Conservation (phyloP, 2,329 filamentous ascomycete species). For the Exophiala xenobiotica region DNA sequence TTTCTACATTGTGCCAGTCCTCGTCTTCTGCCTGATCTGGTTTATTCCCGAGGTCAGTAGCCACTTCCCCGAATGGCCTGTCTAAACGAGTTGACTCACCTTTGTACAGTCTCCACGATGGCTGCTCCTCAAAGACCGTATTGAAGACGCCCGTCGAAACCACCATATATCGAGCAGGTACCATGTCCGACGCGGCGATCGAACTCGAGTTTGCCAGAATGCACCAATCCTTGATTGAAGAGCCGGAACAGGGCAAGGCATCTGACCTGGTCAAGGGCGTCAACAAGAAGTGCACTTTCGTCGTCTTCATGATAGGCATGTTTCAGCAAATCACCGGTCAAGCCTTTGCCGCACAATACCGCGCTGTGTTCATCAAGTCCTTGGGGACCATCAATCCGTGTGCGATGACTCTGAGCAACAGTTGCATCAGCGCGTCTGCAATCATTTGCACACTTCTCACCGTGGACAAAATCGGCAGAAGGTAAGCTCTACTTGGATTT, state of each 20-base stretch:
- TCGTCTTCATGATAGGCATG: constrained; percentile 30
- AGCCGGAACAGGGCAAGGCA: constrained; percentile 27
- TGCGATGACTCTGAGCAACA: constrained; percentile 23
- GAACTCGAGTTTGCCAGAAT: constrained; percentile 33
- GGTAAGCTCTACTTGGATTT: constrained; percentile 1
- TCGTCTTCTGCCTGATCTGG: constrained; percentile 44
- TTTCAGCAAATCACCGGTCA: constrained; percentile 32
- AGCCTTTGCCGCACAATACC: constrained; percentile 28
- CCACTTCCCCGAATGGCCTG: too few relatives aligned
- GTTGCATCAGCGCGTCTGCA: background rate
- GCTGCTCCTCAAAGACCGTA: constrained; percentile 64
- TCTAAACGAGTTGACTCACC: too few relatives aligned
- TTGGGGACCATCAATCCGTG: constrained; percentile 30
- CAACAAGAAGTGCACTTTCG: constrained; percentile 30
- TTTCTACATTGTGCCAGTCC: constrained; percentile 28
- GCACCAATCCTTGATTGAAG: constrained; percentile 17
- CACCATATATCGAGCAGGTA: constrained; percentile 56
- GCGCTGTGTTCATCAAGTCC: constrained; percentile 30
- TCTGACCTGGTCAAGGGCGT: constrained; percentile 25
- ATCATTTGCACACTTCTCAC: background rate
- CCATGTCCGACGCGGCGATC: constrained; percentile 29
- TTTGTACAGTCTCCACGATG: constrained; percentile 51
- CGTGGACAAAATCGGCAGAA: constrained; percentile 3
- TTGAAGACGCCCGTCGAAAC: constrained; percentile 60
- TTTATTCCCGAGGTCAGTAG: constrained; percentile 53